Evolutionary conservation across 2,329 filamentous ascomycete species (phyloP), one percentile per base, ranked within the genome.

Genomic region (Incumbomyces lentus): DNA sequence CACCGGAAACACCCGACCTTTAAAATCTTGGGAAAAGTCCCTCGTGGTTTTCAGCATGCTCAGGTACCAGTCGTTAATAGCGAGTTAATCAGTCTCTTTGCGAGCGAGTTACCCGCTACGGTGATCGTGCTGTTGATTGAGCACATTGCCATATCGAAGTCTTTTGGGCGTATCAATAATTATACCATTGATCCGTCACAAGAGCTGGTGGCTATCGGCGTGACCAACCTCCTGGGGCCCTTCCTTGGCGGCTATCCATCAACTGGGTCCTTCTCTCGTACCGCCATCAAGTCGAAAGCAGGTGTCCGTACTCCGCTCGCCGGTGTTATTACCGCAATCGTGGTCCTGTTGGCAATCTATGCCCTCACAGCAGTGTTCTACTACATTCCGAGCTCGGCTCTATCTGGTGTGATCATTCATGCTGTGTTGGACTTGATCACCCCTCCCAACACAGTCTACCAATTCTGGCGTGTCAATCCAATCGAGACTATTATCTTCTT

Each of bases 91-190:
- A 73, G 69, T 1, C 68, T 78, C 1, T 87, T 94, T 59, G 72
- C 76, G 1, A 71, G 72, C 36, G 75, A 95, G 53, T 70, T 96
- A 3, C 92, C 92, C 0, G 84, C 85, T 6, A 82, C 84, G 1
- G 81, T 95, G 44, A 94, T 96, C 54, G 89, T 98, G n/a, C 74
- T 96, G 48, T 74, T 96, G 31, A 93, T 96, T 51, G 92, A 96
- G 66, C 90, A 96, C 62, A 95, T 96, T 58, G 88, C 90, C 40
- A 95, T 96, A 52, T 87, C 89, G 14, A 98, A 96, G 64, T 95
- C 90, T 0, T 96, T 98, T 56, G 92, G 92, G 8, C 79, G 90
- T 49, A 78, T 95, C 58, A 96, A 95, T 71, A 94, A 95, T 68
- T 98, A 98, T 66, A 82, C 79, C 13, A 95, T 98, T 62, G 82